Base-by-base conservation (phyloP, 352 stramenopile genomes). In the Globisporangium emineosum region DNA sequence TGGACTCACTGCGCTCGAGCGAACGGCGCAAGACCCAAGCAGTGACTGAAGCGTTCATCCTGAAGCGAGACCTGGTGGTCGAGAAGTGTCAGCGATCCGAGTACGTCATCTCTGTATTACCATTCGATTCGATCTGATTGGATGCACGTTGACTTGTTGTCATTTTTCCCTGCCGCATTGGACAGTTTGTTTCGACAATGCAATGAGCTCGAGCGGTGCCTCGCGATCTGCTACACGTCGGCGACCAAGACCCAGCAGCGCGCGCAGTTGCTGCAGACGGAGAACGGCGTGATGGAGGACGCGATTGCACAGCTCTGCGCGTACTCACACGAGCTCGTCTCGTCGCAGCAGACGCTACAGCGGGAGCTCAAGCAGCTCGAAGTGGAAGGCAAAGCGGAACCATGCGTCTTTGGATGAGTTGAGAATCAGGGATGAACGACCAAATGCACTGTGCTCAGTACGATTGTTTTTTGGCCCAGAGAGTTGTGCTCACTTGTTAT, bases 31-130 rank as follows among this genome's bases (percentile, higher is more conserved):
- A 81, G 64, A 64, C 54, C 9, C 70, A 76, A 17, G 70, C 68
- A 3, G 47, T 79, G 27, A 70, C 65, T 0, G 60, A 71, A n/a
- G 76, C 66, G 19, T 66, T 67, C 32, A 65, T 57, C 33, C 65
- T 90, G 30, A 87, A 85, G 64, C 77, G 79, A 35, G 66, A 78
- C 17, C 62, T 90, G 35, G 74, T 89, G n/a, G 21, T 81, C 57
- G 78, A 87, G 57, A 69, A 72, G 29, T 86, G 77, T 35, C 78
- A 88, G 61, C 78, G 81, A 40, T 72, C 77, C 61, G 77, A 84
- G 78, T 89, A 71, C 64, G 75, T 21, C 52, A 33, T 4, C 52
- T 3, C n/a, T 15, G 33, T 2, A n/a, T 23, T 19, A 3, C 13
- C 23, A 40, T 27, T 6, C 5, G 1, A 17, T 6, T 23, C 23